Evolutionary conservation across 208 protist species (phyloP).

Genomic region (Wallacemonas sp.): DNA sequence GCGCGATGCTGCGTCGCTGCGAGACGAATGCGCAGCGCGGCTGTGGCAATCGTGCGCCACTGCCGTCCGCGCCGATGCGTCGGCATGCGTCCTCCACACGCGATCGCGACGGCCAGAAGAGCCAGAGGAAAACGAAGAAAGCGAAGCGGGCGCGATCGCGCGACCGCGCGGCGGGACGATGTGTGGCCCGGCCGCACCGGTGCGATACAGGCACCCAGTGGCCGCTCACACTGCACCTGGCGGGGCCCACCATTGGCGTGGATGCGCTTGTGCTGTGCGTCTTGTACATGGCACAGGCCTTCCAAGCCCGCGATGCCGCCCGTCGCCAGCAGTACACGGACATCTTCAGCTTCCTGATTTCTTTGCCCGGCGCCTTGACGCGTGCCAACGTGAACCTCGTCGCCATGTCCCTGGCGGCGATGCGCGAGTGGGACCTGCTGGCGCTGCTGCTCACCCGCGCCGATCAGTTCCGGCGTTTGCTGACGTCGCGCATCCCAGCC

Average conservation of each 20-base stretch:
- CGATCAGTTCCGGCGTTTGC: constrained; percentile 16
- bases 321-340: constrained; percentile 31
- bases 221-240: constrained; percentile 21
- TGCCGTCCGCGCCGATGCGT: constrained; percentile 13
- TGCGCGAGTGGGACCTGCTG: constrained; percentile 60
- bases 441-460: constrained; percentile 45
- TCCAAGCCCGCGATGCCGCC: constrained; percentile 19
- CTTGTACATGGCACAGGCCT: constrained; percentile 42
- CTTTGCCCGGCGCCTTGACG: constrained; percentile 41
- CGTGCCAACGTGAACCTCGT: constrained; percentile 59
- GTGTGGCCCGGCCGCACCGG: constrained; percentile 35
- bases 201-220: constrained; percentile 22
- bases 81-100: neutral
- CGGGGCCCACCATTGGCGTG: constrained; percentile 35
- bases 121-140: no score
- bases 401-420: constrained; percentile 41
- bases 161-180: neutral
- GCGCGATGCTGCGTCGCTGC: constrained; percentile 39
- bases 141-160: neutral
- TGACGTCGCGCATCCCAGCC: constrained; percentile 6
- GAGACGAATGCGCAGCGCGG: constrained; percentile 6
- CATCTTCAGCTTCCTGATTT: constrained; percentile 62
- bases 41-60: neutral
- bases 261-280: constrained; percentile 54
- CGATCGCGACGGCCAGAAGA: no score